Evolutionary conservation across 2,329 filamentous ascomycete genomes (phyloP).

Genomic region (Phyllosticta paracitricarpa): DNA sequence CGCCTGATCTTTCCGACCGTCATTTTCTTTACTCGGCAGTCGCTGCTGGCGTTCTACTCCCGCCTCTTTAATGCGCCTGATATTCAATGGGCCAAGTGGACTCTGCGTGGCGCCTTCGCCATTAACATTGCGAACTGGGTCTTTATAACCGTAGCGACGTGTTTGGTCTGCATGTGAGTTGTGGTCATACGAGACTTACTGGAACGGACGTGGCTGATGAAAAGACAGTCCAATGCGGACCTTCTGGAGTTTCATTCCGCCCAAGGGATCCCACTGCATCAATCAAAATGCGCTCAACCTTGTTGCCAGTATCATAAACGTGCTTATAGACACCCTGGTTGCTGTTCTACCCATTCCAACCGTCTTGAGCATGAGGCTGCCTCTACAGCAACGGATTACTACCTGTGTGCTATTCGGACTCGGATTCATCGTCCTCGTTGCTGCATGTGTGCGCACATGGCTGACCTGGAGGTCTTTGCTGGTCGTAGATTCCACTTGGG

Average conservation of each 20-base stretch:
- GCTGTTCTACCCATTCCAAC: slow-evolving; percentile 36
- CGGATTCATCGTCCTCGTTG: slow-evolving; percentile 33
- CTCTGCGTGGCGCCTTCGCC: slow-evolving; percentile 28
- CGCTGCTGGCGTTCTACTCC: slow-evolving; percentile 38
- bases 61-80: slow-evolving; percentile 33
- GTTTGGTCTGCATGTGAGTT: slow-evolving; percentile 31
- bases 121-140: slow-evolving; percentile 30
- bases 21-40: slow-evolving; percentile 34
- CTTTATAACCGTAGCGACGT: slow-evolving; percentile 25
- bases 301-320: slow-evolving; percentile 33
- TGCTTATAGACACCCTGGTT: slow-evolving; percentile 32
- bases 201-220: not conserved
- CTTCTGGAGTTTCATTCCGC: slow-evolving; percentile 32
- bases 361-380: slow-evolving; percentile 34
- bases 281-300: slow-evolving; percentile 33
- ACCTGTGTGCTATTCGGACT: slow-evolving; percentile 31
- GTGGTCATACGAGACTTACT: not conserved
- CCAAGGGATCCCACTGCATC: slow-evolving; percentile 25
- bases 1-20: slow-evolving; percentile 34
- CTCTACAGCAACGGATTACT: slow-evolving; percentile 29
- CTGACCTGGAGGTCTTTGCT: slow-evolving; percentile 33
- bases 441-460: slow-evolving; percentile 34
- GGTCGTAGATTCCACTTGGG: slow-evolving; percentile 37
- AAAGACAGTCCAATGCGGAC: slow-evolving; percentile 25
- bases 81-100: slow-evolving; percentile 28